Evolutionary conservation across 257 asterid species (phyloP).

Genomic region (Thymus quinquecostatus): DNA sequence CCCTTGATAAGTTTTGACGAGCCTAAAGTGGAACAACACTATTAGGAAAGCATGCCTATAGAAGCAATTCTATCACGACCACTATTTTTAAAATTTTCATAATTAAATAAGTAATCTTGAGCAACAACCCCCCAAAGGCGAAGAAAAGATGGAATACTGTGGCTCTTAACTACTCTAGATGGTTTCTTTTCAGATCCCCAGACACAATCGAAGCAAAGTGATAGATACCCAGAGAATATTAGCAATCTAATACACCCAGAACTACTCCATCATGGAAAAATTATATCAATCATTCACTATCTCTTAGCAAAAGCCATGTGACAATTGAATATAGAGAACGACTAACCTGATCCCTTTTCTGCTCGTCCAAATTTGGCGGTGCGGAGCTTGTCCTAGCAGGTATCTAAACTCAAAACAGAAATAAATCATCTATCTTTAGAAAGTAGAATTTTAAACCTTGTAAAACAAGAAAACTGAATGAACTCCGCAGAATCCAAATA

Average conservation of each 20-base stretch:
- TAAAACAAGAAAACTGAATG: background rate
- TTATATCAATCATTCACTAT: background rate
- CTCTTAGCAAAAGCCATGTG: background rate
- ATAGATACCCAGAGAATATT: background rate
- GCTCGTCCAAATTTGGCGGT: slow-evolving; percentile 96
- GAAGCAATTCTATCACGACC: background rate
- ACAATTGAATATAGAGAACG: background rate
- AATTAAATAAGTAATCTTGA: background rate
- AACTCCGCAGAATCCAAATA: slow-evolving; percentile 7
- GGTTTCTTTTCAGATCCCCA: background rate
- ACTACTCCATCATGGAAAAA: background rate
- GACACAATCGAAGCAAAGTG: background rate
- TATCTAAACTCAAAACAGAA: slow-evolving; percentile 46
- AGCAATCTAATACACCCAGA: background rate
- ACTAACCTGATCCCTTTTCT: slow-evolving; percentile 79
- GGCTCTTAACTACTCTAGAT: slow-evolving; percentile 1
- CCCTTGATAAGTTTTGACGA: slow-evolving; percentile 52
- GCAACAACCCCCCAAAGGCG: background rate
- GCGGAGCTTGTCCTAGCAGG: slow-evolving; percentile 97
- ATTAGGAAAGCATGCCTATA: slow-evolving; percentile 17
- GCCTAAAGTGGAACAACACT: slow-evolving; percentile 51
- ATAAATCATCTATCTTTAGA: slow-evolving; percentile 23
- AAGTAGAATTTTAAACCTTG: slow-evolving; percentile 5
- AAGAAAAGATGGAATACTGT: background rate
- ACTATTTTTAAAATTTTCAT: background rate